phyloP scores from a whole-genome alignment of 805 yeast species.

The Spathaspora girioi region DNA sequence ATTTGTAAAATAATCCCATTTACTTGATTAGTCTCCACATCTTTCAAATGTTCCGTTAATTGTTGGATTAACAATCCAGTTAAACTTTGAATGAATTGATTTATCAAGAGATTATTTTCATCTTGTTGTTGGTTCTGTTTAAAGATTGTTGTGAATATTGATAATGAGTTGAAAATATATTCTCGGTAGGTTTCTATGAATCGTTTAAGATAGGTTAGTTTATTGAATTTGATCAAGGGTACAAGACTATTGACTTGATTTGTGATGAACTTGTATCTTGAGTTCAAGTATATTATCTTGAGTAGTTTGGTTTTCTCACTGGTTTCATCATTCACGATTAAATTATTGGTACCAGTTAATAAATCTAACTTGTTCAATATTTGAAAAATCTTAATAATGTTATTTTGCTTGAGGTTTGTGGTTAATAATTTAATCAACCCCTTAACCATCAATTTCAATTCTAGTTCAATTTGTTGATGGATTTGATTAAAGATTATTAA shows the following conservation, averaged over 20 bases:
- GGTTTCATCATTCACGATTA: neutral
- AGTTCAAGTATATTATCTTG: conserved; percentile 59
- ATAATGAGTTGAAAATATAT: conserved; percentile 68
- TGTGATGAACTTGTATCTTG: conserved; percentile 65
- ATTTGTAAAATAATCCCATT: conserved; percentile 78
- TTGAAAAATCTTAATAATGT: conserved; percentile 72
- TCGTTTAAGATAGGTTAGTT: conserved; percentile 66
- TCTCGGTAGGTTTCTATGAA: conserved; percentile 84
- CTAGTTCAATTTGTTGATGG: conserved; percentile 49
- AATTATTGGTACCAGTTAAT: conserved; percentile 3
- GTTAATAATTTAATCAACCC: conserved; percentile 67
- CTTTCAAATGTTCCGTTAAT: conserved; percentile 20
- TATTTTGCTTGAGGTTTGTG: conserved; percentile 76
- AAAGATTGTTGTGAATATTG: conserved; percentile 64
- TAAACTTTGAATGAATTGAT: conserved; percentile 28
- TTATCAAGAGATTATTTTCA: conserved; percentile 21
- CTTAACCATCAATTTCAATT: conserved; percentile 61
- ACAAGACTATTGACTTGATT: conserved; percentile 54
- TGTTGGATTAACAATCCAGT: conserved; percentile 21
- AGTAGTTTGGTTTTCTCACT: conserved; percentile 8
- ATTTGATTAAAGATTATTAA: conserved; percentile 49
- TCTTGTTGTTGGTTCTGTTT: conserved; percentile 22
- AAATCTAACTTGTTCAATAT: conserved; percentile 64
- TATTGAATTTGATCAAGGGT: conserved; percentile 52
- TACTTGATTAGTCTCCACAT: conserved; percentile 29